Base-by-base conservation (phyloP, 2,329 filamentous ascomycete species). In the Sarocladium kiliense region DNA sequence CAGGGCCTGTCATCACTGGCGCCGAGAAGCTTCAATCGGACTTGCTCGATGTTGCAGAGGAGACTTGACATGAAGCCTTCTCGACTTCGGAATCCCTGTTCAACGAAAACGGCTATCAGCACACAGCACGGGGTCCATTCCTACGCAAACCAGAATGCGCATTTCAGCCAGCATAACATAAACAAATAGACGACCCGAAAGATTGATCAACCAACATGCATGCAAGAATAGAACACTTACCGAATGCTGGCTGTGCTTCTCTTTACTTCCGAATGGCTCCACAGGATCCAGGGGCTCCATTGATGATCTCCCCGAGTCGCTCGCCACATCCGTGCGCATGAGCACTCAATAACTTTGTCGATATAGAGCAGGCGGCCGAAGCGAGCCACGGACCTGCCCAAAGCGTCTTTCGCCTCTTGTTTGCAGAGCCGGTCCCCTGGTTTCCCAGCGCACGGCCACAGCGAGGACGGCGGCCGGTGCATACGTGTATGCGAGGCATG, bases 281-380 rank as follows among this genome's bases (percentile, higher is more conserved):
- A 30, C 44, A 30, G 44, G 25, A 16, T 4, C 19, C 7, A 32
- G 44, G 44, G 26, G 23, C 5, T 21, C 44, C 44, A 21, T 49
- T 21, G 26, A 27, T 27, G 44, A 49, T 49, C 44, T 30, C 7
- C 26, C 26, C 44, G 47, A 51, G 14, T 51, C 14, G 9, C 30
- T 51, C 27, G 47, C 47, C 47, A 51, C 47, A 32, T 51, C 47
- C 27, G 36, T 51, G 47, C 47, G 47, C 47, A 51, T 51, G 18
- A 18, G 44, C 25, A 27, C 25, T 7, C 21, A 47, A 47, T 47
- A 47, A 10, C 7, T n/a, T 14, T 10, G 9, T 27, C 21, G 18
- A 16, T n/a, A 47, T 47, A n/a, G 23, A 9, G 9, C 14, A n/a
- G 44, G 25, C 23, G 12, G 44, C 44, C 44, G 44, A 47, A n/a